phyloP scores from a whole-genome alignment of 2,329 filamentous ascomycete species.

The Xylariales sp. region DNA sequence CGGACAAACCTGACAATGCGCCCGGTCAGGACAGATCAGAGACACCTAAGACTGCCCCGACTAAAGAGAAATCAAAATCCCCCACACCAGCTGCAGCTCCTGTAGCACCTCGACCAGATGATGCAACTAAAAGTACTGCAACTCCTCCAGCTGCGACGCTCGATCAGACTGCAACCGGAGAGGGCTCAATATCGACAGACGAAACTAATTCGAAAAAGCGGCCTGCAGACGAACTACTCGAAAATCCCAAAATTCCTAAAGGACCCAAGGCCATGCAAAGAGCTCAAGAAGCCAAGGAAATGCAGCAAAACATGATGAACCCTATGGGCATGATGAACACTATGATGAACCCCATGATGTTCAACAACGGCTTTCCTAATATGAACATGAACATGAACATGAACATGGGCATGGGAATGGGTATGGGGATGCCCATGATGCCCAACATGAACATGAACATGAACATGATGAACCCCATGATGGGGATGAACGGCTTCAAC shows the following conservation, averaged over 20 bases:
- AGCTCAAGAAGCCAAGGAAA: conserved; percentile 41
- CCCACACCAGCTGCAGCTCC: conserved; percentile 23
- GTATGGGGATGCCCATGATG: conserved; percentile 17
- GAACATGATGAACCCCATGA: conserved; percentile 36
- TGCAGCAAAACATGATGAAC: conserved; percentile 42
- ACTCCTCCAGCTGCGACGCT: conserved; percentile 19
- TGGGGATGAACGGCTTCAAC: conserved; percentile 32
- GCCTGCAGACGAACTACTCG: conserved; percentile 67
- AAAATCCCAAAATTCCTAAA: conserved; percentile 62
- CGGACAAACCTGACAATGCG: conserved; percentile 31
- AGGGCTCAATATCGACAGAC: conserved; percentile 14
- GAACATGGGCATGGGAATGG: conserved; percentile 30
- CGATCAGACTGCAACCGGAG: conserved; percentile 15
- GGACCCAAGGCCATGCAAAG: conserved; percentile 62
- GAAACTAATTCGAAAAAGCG: conserved; percentile 65
- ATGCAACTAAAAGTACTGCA: conserved; percentile 14
- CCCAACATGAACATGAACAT: conserved; percentile 25
- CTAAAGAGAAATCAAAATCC: conserved; percentile 22
- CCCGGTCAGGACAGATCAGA: conserved; percentile 22
- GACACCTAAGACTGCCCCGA: conserved; percentile 17
- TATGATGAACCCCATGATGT: conserved; percentile 28
- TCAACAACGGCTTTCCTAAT: conserved; percentile 12
- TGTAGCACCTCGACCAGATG: conserved; percentile 24
- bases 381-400: conserved; percentile 21
- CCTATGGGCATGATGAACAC: conserved; percentile 26